Base-by-base conservation (phyloP, 129 eudicot genomes). In the Dittrichia graveolens region DNA sequence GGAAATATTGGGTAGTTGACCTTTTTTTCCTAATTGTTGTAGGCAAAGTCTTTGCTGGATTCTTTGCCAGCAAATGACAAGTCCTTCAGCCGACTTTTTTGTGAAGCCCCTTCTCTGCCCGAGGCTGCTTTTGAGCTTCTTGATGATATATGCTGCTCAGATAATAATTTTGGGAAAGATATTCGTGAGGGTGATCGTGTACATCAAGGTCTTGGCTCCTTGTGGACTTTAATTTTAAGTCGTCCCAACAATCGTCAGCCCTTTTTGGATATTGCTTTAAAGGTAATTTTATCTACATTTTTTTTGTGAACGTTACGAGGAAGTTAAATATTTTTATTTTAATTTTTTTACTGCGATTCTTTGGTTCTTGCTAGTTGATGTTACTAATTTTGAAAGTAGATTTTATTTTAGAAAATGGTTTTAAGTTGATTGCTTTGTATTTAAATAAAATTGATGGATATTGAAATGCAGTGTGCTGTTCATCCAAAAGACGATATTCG, bases 131-230 rank as follows among this genome's bases (percentile, higher is more conserved):
- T 86, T 83, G 76, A 84, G 82, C 83, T 95, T 65, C 87, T 95
- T 72, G 84, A 90, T 67, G 88, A 86, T 12, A 49, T 95, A 65
- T 95, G 97, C 69, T 82, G 75, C 74, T 83, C 96, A 11, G 79
- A 80, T 37, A 62, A 77, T 52, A 61, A 81, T 59, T 41, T 55
- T 35, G 88, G 84, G 15, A 80, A 80, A 62, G 93, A 90, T 78
- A 71, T 57, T 47, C 87, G 84, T 64, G 95, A 90, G 48, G 87
- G 96, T 75, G 97, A 95, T 74, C 97, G 96, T 60, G 90, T 90
- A 65, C 87, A 88, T 43, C 99, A 95, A 82, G 99, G 99, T 61
- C 97, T 95, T 77, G 99, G 99, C 49, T 85, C 91, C 56, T 84
- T 86, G 49, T 95, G 99, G 99, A 83, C 80, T 83, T 85, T 88